phyloP scores from a whole-genome alignment of 192 early-diverging fungal species.

The Backusella parvicylindrica region DNA sequence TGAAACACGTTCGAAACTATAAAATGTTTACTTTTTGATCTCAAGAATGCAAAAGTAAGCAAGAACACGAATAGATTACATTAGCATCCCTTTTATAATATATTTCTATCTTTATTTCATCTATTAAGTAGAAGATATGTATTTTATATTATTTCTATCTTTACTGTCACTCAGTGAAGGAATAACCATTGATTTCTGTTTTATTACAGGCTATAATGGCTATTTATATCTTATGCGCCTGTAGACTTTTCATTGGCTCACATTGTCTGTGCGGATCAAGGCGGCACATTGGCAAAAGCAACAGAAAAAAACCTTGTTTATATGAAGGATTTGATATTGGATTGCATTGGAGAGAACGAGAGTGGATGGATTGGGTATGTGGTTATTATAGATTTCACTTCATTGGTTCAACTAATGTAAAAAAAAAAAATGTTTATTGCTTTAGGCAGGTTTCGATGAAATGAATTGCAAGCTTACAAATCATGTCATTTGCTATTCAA shows the following conservation, averaged over 20 bases:
- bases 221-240: not conserved
- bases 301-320: not conserved
- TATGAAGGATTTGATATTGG: not conserved
- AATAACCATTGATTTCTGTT: not conserved
- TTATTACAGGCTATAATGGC: not conserved
- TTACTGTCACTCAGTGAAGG: not conserved
- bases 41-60: not conserved
- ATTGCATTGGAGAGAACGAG: not conserved
- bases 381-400: too few species aligned
- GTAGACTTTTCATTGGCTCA: not conserved
- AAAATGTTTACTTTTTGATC: not conserved
- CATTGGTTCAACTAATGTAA: too few species aligned
- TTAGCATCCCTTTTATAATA: not conserved
- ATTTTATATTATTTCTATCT: not conserved
- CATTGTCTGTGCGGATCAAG: not conserved
- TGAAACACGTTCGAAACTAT: slow-evolving; percentile 2
- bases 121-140: not conserved
- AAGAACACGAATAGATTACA: not conserved
- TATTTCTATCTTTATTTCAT: too few species aligned
- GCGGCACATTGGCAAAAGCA: not conserved
- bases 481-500: not conserved
- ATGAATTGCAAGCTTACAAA: not conserved
- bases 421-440: not conserved
- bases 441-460: not conserved
- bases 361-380: not conserved